These are phyloP conservation scores for Moringa oleifera DNA, from an alignment of 345 rosid species.

Conservation along the genomic window DNA sequence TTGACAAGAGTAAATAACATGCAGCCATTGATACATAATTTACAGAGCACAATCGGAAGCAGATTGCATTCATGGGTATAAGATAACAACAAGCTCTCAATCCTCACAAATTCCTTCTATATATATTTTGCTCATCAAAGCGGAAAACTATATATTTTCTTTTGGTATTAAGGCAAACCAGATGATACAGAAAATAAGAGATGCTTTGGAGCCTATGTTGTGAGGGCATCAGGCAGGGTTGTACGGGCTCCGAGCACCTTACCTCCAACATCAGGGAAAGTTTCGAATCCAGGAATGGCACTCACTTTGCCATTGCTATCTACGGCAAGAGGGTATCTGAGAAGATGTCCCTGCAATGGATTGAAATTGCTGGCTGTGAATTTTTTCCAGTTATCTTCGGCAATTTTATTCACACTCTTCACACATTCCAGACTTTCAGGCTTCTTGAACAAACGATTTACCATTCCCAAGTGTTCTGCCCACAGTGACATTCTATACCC, in stretches of 20 bases:
- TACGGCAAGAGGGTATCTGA: constrained; percentile 61
- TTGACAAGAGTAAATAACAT: too few species aligned
- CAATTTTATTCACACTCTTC: constrained; percentile 51
- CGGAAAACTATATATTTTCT: too few species aligned
- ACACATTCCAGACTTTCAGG: constrained; percentile 58
- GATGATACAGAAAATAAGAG: not conserved
- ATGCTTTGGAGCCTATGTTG: constrained; percentile 34
- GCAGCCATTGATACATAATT: too few species aligned
- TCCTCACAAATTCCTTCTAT: too few species aligned
- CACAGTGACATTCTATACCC: constrained; percentile 90
- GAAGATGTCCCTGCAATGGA: constrained; percentile 61
- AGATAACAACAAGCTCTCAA: too few species aligned
- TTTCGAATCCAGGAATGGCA: constrained; percentile 52
- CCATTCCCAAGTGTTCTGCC: constrained; percentile 71
- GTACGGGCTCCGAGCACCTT: constrained; percentile 61
- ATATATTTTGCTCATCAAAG: too few species aligned
- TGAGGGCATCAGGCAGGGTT: constrained; percentile 66
- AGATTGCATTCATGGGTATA: too few species aligned
- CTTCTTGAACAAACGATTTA: constrained; percentile 41
- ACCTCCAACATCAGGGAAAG: constrained; percentile 85
- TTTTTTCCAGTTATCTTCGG: constrained; percentile 68
- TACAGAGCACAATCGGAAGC: too few species aligned
- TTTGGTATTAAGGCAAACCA: not conserved
- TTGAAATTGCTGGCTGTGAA: constrained; percentile 38
- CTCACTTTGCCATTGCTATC: constrained; percentile 47